Evolutionary conservation across 2,329 filamentous ascomycete species (phyloP).

Genomic region (Phoma herbarum): DNA sequence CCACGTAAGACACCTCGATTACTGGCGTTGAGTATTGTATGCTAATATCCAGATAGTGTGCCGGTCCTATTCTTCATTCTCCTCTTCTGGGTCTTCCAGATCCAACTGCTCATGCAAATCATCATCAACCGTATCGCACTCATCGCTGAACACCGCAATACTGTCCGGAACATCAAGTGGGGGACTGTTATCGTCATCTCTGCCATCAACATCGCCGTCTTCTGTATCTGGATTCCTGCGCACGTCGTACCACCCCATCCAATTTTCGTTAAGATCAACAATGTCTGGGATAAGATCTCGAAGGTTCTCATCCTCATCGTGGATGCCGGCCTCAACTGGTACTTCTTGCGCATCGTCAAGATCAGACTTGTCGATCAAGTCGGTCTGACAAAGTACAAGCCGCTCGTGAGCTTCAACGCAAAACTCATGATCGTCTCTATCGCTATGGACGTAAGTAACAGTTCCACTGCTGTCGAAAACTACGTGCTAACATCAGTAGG

Average conservation of each 20-base stretch:
- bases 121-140: conserved; percentile 64
- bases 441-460: conserved; percentile 51
- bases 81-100: conserved; percentile 47
- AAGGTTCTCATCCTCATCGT: conserved; percentile 63
- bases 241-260: conserved; percentile 49
- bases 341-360: conserved; percentile 58
- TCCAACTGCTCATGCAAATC: conserved; percentile 64
- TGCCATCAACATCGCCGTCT: conserved; percentile 63
- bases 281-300: conserved; percentile 62
- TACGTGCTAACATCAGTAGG: conserved; percentile 24
- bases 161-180: conserved; percentile 58
- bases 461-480: conserved; percentile 3
- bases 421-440: conserved; percentile 53
- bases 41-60: conserved; percentile 29
- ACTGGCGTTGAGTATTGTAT: neutral
- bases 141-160: conserved; percentile 55
- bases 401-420: conserved; percentile 54
- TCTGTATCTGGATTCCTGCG: conserved; percentile 63
- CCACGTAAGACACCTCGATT: conserved; percentile 32
- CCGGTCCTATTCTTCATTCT: conserved; percentile 47
- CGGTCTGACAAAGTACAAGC: conserved; percentile 54
- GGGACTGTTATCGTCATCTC: conserved; percentile 57
- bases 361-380: conserved; percentile 49
- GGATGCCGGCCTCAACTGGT: conserved; percentile 62
- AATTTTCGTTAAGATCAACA: conserved; percentile 57